Conservation (phyloP, 1,139 yeast species). For the Pneumocystis murina region DNA sequence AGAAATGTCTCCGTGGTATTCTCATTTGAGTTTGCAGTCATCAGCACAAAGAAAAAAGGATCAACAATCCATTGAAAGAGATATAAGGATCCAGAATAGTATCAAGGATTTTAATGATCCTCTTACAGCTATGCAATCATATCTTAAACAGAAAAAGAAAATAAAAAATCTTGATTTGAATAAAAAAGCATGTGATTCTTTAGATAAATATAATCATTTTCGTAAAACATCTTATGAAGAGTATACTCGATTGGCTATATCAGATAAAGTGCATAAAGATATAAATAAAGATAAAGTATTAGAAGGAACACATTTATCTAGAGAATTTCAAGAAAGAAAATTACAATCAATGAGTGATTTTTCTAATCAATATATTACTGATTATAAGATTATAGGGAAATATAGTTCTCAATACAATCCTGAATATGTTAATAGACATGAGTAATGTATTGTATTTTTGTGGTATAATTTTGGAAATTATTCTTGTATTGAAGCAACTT, state of each 20-base stretch:
- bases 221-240: neutral
- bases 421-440: neutral
- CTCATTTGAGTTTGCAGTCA: neutral
- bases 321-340: neutral
- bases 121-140: neutral
- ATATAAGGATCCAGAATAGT: neutral
- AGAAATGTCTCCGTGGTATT: slow-evolving; percentile 1
- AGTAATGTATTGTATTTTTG: neutral
- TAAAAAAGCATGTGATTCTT: neutral
- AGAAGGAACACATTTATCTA: neutral
- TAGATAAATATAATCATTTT: neutral
- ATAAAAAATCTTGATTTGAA: neutral
- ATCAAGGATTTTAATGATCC: slow-evolving; percentile 1
- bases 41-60: neutral
- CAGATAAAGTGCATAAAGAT: neutral
- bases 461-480: neutral
- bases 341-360: neutral
- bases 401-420: slow-evolving; percentile 2
- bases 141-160: neutral
- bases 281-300: neutral
- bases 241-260: neutral
- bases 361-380: neutral
- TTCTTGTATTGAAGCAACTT: neutral
- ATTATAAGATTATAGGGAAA: neutral
- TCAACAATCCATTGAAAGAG: neutral